A percentile compares a stretch with the other conserved stretches of the same genome.
These are phyloP conservation scores for Multifurca ochricompacta DNA, from an alignment of 768 basidiomycete genomes.

Conservation along the genomic window DNA sequence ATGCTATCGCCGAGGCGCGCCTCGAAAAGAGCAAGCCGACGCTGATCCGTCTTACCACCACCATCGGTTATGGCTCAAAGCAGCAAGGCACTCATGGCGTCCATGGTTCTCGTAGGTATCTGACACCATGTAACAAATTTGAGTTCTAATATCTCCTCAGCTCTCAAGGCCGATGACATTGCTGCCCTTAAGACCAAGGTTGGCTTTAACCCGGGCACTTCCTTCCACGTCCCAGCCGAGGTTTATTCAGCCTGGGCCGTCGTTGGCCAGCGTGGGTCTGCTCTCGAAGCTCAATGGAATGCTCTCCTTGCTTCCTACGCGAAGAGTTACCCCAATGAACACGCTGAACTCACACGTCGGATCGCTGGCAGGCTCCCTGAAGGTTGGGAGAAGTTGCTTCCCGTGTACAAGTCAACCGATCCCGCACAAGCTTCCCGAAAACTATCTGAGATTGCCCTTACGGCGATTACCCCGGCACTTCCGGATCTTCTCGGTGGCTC, in stretches of 20 bases:
- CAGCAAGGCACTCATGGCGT: slow-evolving; percentile 91
- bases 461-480: slow-evolving; percentile 60
- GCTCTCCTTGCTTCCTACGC: slow-evolving; percentile 58
- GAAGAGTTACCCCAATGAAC: slow-evolving; percentile 73
- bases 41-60: slow-evolving; percentile 78
- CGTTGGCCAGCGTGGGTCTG: slow-evolving; percentile 64
- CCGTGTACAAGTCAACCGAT: slow-evolving; percentile 77
- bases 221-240: slow-evolving; percentile 70
- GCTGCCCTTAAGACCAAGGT: slow-evolving; percentile 74
- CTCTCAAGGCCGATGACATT: slow-evolving; percentile 90
- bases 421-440: slow-evolving; percentile 88
- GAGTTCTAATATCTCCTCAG: slow-evolving; percentile 32
- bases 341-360: slow-evolving; percentile 80
- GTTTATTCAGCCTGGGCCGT: slow-evolving; percentile 62
- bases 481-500: slow-evolving; percentile 88
- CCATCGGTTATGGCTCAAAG: slow-evolving; percentile 91
- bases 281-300: slow-evolving; percentile 70
- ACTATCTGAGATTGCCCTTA: slow-evolving; percentile 83
- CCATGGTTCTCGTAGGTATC: slow-evolving; percentile 81
- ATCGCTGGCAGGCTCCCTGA: slow-evolving; percentile 76
- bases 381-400: slow-evolving; percentile 80
- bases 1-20: slow-evolving; percentile 72
- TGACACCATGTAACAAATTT: not conserved
- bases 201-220: slow-evolving; percentile 69
- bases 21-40: slow-evolving; percentile 77